A percentile compares a stretch with the other conserved stretches of the same genome.
phyloP scores from a whole-genome alignment of 208 protist genomes.

The Acanthamoeba culbertsoni region DNA sequence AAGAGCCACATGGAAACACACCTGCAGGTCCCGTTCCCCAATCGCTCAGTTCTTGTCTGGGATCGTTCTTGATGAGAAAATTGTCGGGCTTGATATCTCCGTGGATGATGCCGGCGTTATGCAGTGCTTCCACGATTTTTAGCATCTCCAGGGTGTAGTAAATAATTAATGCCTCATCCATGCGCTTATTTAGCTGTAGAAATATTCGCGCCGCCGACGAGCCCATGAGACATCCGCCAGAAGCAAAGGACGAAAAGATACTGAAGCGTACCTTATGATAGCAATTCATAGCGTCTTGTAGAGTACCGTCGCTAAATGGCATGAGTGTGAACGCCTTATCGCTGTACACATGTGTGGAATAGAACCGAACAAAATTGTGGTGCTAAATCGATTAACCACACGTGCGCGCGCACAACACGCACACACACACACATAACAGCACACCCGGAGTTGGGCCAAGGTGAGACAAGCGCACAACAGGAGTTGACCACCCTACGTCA shows the following conservation, averaged over 20 bases:
- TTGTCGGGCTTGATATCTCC: slow-evolving; percentile 59
- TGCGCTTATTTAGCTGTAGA: not conserved
- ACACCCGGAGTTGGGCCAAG: no score
- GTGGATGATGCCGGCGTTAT: slow-evolving; percentile 64
- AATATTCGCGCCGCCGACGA: not conserved
- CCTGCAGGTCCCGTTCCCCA: not conserved
- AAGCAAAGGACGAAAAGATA: not conserved
- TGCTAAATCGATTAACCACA: no score
- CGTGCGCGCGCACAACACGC: no score
- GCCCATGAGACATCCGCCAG: not conserved
- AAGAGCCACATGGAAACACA: no score
- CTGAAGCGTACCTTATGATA: not conserved
- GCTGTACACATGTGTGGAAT: not conserved
- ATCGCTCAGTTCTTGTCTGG: not conserved
- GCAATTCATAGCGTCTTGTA: not conserved
- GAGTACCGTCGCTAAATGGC: not conserved
- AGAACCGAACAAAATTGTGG: not conserved
- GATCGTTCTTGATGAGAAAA: not conserved
- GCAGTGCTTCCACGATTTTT: slow-evolving; percentile 36
- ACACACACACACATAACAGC: not conserved
- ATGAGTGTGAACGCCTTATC: not conserved
- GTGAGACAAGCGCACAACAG: no score
- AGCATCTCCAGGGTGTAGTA: slow-evolving; percentile 65
- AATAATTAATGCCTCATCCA: slow-evolving; percentile 62
- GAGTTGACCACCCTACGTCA: no score